Percentiles rank a stretch among this genome's conserved stretches.
Evolutionary conservation across 139 green algal species (phyloP).

Genomic region (Micromonas commoda): DNA sequence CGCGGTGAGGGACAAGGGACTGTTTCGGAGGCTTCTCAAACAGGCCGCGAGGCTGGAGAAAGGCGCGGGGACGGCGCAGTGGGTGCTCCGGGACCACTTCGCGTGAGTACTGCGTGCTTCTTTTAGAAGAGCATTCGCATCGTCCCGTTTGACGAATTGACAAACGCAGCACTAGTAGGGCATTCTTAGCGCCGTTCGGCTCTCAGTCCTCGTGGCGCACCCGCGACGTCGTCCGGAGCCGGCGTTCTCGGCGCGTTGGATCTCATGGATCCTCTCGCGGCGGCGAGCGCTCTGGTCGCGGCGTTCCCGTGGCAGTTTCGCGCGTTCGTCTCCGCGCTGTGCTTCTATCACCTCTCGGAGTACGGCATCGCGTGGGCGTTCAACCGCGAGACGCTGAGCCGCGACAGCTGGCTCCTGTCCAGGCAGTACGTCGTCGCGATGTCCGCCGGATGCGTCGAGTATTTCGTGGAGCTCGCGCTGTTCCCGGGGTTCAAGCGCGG

Average conservation of each 20-base stretch:
- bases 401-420: constrained; percentile 49
- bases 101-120: no score
- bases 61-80: neutral
- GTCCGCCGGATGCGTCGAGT: constrained; percentile 34
- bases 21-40: constrained; percentile 69
- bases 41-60: constrained; percentile 35
- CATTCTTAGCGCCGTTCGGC: no score
- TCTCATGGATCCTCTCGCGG: no score
- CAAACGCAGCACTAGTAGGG: no score
- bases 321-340: constrained; percentile 25
- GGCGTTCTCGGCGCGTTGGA: no score
- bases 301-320: neutral
- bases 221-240: no score
- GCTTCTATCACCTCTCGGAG: constrained; percentile 61
- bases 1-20: constrained; percentile 39
- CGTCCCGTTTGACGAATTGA: no score
- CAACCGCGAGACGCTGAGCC: neutral
- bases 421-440: constrained; percentile 52
- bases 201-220: no score
- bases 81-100: constrained; percentile 1
- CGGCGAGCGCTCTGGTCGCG: no score
- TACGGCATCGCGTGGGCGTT: constrained; percentile 41
- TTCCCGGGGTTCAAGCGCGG: constrained; percentile 26
- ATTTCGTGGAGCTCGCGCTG: constrained; percentile 41
- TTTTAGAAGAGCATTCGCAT: no score